Percentiles rank a stretch among this genome's conserved stretches.
Evolutionary conservation across 2,329 filamentous ascomycete species (phyloP).

Genomic region (Botryotinia calthae): DNA sequence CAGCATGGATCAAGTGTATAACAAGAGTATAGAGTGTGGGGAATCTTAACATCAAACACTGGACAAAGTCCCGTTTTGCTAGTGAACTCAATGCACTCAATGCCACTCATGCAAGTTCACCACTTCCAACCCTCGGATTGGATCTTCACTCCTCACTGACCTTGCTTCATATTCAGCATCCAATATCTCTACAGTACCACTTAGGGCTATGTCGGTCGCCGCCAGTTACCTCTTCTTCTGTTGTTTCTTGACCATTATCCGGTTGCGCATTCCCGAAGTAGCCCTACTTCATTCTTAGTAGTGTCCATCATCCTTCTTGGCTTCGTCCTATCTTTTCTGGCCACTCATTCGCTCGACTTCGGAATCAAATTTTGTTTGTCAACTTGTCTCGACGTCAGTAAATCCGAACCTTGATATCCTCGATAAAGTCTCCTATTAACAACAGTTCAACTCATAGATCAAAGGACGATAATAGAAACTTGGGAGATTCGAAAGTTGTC

Average conservation of each 20-base stretch:
- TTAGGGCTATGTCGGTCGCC: conserved; percentile 36
- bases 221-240: conserved; percentile 32
- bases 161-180: conserved; percentile 26
- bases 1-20: conserved; percentile 32
- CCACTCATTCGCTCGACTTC: conserved; percentile 22
- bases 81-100: conserved; percentile 38
- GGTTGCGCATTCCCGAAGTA: conserved; percentile 33
- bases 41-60: conserved; percentile 40
- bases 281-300: conserved; percentile 32
- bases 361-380: conserved; percentile 18
- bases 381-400: conserved; percentile 23
- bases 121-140: conserved; percentile 5
- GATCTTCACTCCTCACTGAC: conserved; percentile 15
- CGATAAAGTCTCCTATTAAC: not conserved
- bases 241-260: conserved; percentile 34
- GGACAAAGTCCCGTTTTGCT: conserved; percentile 33
- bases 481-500: not conserved
- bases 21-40: conserved; percentile 31
- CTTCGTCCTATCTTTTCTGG: conserved; percentile 27
- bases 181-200: conserved; percentile 25
- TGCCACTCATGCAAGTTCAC: conserved; percentile 29
- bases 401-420: conserved; percentile 20
- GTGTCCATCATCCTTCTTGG: conserved; percentile 25
- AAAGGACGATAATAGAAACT: not conserved
- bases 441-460: not conserved